Conservation (phyloP, 169 alveolate species). For the Plasmodium billcollinsi region DNA sequence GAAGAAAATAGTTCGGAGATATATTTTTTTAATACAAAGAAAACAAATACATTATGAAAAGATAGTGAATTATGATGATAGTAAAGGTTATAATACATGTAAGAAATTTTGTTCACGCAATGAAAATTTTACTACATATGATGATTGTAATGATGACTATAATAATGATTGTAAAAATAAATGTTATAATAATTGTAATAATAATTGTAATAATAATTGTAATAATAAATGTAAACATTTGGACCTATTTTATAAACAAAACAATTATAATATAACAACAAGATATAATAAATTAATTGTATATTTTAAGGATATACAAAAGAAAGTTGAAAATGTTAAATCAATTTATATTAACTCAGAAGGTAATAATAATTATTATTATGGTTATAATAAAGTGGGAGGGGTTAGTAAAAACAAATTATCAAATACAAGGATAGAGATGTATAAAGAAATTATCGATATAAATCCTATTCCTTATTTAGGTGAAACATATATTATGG, state of each 20-base stretch:
- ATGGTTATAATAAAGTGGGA: background rate
- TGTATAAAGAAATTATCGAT: conserved; percentile 28
- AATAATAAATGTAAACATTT: background rate
- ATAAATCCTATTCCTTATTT: conserved; percentile 25
- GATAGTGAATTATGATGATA: background rate
- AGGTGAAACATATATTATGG: conserved; percentile 36
- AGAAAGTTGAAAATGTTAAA: conserved; percentile 11
- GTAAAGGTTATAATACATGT: background rate
- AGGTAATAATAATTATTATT: too few species aligned
- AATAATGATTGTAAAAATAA: background rate
- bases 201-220: background rate
- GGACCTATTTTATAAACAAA: too few species aligned
- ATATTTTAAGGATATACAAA: conserved; percentile 21
- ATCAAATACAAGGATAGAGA: background rate
- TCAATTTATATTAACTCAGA: background rate
- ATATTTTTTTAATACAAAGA: background rate
- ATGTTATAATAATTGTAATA: background rate
- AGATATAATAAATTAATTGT: conserved; percentile 10
- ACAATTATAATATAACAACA: background rate
- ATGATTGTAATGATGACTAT: background rate
- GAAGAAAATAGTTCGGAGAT: background rate
- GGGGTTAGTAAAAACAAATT: background rate
- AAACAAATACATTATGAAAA: background rate
- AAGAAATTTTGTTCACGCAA: background rate
- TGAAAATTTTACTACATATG: background rate